A percentile compares a stretch with the other conserved stretches of the same genome.
phyloP scores from a whole-genome alignment of 1,284 basidiomycete genomes.

The Exobasidium rhododendri region DNA sequence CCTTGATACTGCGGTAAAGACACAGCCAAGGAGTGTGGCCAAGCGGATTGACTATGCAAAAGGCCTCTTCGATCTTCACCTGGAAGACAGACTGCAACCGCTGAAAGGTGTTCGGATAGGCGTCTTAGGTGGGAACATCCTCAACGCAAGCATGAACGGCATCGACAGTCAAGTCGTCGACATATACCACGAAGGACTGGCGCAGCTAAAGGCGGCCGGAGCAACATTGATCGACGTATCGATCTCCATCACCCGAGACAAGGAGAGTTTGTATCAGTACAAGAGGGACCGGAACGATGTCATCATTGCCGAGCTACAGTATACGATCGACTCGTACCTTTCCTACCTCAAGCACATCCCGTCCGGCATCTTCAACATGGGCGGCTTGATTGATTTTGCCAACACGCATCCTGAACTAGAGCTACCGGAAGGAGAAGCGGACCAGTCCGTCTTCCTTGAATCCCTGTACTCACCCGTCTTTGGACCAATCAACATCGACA shows the following conservation, averaged over 20 bases:
- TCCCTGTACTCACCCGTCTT: neutral
- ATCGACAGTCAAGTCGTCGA: neutral
- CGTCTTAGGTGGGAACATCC: neutral
- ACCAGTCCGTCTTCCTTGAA: neutral
- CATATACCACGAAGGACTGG: neutral
- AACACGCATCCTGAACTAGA: neutral
- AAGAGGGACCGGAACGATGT: neutral
- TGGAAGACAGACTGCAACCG: neutral
- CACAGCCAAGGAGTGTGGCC: neutral
- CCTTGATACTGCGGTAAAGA: neutral
- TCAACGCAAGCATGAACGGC: neutral
- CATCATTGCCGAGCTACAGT: no score
- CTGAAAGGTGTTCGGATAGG: neutral
- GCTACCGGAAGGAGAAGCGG: neutral
- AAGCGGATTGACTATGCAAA: neutral
- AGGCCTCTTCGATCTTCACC: neutral
- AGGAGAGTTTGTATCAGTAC: neutral
- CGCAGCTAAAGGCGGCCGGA: neutral
- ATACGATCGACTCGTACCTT: neutral
- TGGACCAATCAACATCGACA: neutral
- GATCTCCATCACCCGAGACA: neutral
- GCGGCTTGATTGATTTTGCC: neutral
- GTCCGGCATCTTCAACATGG: neutral
- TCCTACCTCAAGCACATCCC: neutral
- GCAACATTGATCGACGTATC: neutral